Conservation (phyloP, 1,284 basidiomycete genomes). For the Ceratobasidium sp. region DNA sequence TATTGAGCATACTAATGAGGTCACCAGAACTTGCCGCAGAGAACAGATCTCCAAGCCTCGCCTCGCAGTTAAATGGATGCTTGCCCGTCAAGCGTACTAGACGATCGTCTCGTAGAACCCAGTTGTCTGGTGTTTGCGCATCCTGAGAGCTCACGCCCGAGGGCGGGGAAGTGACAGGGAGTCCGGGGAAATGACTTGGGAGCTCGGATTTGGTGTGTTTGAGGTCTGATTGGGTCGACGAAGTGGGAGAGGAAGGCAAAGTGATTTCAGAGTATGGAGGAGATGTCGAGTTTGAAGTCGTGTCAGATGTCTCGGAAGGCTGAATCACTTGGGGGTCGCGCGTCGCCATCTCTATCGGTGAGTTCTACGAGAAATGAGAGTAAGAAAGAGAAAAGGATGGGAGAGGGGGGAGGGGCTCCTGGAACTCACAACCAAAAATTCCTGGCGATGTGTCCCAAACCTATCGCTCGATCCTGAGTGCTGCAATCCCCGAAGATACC, state of each 20-base stretch:
- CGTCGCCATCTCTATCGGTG: slow-evolving; percentile 13
- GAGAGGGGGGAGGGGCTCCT: background rate
- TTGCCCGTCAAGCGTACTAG: slow-evolving; percentile 67
- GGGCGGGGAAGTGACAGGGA: slow-evolving; percentile 44
- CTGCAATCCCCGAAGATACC: no score
- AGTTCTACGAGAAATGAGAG: background rate
- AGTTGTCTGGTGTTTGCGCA: slow-evolving; percentile 58
- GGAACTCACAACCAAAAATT: background rate
- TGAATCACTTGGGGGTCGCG: slow-evolving; percentile 2
- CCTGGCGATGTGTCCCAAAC: background rate
- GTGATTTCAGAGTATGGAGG: background rate
- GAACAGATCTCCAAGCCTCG: slow-evolving; percentile 63
- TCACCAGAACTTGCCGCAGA: slow-evolving; percentile 51
- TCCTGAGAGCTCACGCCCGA: slow-evolving; percentile 48
- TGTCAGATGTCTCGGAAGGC: slow-evolving; percentile 6
- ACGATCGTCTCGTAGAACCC: slow-evolving; percentile 56
- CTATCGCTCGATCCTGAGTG: background rate
- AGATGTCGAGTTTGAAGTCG: background rate
- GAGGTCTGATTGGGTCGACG: background rate
- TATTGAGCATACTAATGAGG: background rate
- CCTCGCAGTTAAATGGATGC: slow-evolving; percentile 72
- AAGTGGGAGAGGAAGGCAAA: slow-evolving; percentile 5
- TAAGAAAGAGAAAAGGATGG: background rate
- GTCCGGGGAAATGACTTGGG: slow-evolving; percentile 45
- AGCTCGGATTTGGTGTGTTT: slow-evolving; percentile 26